Percentiles rank a stretch among this genome's conserved stretches.
These are phyloP conservation scores for Boletus rubescentipes DNA, from an alignment of 768 basidiomycete species.

Conservation along the genomic window DNA sequence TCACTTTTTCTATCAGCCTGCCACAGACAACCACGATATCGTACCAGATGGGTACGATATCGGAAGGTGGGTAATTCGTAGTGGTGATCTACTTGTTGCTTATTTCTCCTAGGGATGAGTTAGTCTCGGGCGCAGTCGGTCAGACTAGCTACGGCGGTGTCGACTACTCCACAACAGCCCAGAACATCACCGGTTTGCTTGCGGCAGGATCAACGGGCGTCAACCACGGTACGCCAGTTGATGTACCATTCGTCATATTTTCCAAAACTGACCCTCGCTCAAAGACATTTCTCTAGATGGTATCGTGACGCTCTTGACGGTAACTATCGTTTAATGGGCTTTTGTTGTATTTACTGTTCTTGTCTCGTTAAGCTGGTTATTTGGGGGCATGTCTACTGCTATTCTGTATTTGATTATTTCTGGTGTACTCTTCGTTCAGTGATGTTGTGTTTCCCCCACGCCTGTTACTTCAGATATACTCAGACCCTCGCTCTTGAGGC, in stretches of 20 bases:
- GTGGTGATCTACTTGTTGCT: background rate
- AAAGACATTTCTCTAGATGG: slow-evolving; percentile 62
- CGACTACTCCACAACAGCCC: slow-evolving; percentile 44
- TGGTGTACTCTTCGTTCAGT: too few relatives aligned
- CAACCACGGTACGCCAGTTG: slow-evolving; percentile 44
- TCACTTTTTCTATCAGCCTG: slow-evolving; percentile 24
- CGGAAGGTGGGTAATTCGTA: slow-evolving; percentile 35
- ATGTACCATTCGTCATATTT: background rate
- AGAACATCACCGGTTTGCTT: slow-evolving; percentile 53
- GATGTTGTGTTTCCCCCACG: too few relatives aligned
- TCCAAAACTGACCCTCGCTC: background rate
- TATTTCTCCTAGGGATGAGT: slow-evolving; percentile 29
- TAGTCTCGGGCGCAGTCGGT: slow-evolving; percentile 40
- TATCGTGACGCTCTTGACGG: slow-evolving; percentile 51
- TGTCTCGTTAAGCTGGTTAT: background rate
- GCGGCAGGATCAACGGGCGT: slow-evolving; percentile 48
- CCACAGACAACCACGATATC: slow-evolving; percentile 39
- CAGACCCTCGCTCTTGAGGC: too few relatives aligned
- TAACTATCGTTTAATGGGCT: slow-evolving; percentile 38
- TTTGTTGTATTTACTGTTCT: background rate
- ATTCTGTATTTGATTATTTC: background rate
- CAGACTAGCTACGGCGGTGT: slow-evolving; percentile 42
- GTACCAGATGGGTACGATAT: slow-evolving; percentile 47
- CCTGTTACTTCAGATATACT: too few relatives aligned
- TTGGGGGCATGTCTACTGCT: background rate